Base-by-base conservation (phyloP, 2,329 filamentous ascomycete species). In the Meredithiella fracta region DNA sequence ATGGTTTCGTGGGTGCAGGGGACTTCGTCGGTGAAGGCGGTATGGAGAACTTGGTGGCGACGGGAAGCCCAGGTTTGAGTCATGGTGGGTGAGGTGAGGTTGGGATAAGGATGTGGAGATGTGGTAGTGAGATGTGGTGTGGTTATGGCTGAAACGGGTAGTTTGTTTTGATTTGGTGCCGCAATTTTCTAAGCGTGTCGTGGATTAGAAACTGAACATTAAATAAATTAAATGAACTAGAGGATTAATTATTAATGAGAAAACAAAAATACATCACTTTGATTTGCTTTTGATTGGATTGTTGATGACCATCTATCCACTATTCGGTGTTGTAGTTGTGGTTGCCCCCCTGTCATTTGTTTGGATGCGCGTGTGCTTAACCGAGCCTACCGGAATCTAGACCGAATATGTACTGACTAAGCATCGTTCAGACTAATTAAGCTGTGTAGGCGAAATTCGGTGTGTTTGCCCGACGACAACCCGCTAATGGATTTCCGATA, bases 11-110 rank as follows among this genome's bases (percentile, higher is more conserved):
- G 17, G 1, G 26, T 14, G 9, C 29, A 73, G 15, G 72, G 71
- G 61, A 72, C 62, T 58, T 77, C 72, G 15, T 70, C 71, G 59
- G 72, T 72, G 65, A 80, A 80, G 62, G 80, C 75, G 25, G 77
- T 79, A 59, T 70, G 70, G 61, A 80, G 73, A 47, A 78, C 68
- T 60, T 69, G 72, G 57, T 73, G 71, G 61, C 70, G 74, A 59
- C 72, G 73, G 54, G 68, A 37, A 20, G 57, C 50, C 57, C 57
- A 59, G 34, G 58, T 51, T 47, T 34, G 40, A 17, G 49, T 56
- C 55, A 58, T 57, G 11, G 40, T 26, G 37, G 29, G 29, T n/a
- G 29, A 44, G 26, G 17, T 20, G 17, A n/a, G n/a, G n/a, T n/a
- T 54, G 22, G 52, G 14, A 14, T 23, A 20, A 20, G 40, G 2